A percentile compares a stretch with the other conserved stretches of the same genome.
Conservation (phyloP, 1,139 yeast genomes). For the Magnusiomyces suaveolens region DNA sequence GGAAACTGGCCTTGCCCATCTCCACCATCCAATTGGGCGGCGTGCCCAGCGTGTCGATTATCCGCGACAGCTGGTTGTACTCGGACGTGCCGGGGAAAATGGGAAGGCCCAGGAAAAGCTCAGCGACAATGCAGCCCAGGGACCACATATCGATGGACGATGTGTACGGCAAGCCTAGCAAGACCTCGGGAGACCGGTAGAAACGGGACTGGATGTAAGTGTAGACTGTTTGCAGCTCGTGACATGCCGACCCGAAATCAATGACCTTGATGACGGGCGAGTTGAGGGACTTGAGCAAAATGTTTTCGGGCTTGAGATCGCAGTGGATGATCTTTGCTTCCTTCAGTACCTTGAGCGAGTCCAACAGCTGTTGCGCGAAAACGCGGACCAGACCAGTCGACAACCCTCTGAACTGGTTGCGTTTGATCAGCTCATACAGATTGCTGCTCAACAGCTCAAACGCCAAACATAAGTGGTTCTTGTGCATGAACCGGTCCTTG, state of each 20-base stretch:
- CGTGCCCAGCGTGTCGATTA: conserved; percentile 69
- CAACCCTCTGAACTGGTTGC: conserved; percentile 88
- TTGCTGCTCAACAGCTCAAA: conserved; percentile 85
- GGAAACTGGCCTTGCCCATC: conserved; percentile 75
- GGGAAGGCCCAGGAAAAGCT: conserved; percentile 84
- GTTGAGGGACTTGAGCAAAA: conserved; percentile 70
- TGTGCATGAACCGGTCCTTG: conserved; percentile 84
- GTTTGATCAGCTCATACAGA: conserved; percentile 80
- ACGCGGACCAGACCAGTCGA: conserved; percentile 70
- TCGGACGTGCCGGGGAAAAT: conserved; percentile 93
- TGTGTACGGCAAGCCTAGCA: conserved; percentile 76
- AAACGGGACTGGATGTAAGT: conserved; percentile 94
- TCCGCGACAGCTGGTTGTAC: conserved; percentile 78
- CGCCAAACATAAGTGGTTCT: conserved; percentile 84
- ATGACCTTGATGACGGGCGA: conserved; percentile 85
- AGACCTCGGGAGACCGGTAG: conserved; percentile 92
- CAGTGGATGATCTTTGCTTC: conserved; percentile 85
- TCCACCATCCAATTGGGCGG: conserved; percentile 97
- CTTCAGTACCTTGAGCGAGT: conserved; percentile 69
- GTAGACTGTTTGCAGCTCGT: conserved; percentile 78
- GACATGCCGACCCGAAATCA: conserved; percentile 96
- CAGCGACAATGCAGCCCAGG: conserved; percentile 92
- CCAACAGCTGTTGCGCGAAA: conserved; percentile 71
- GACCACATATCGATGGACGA: conserved; percentile 98
- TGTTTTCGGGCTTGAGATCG: conserved; percentile 94